Base-by-base conservation (phyloP, 305 asterid genomes). In the Fraxinus sp. region DNA sequence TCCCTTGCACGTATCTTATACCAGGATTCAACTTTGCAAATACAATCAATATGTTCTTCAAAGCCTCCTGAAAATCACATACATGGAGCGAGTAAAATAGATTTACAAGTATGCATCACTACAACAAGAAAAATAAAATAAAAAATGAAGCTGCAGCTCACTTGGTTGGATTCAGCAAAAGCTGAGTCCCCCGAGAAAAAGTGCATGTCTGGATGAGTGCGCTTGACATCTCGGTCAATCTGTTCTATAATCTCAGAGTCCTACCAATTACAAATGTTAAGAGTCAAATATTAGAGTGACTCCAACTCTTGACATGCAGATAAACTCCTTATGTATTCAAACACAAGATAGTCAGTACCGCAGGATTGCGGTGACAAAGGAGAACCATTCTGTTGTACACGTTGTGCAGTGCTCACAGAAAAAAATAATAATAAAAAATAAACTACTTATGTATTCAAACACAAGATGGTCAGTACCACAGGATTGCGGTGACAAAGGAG, bases 1-100 rank as follows among this genome's bases (percentile, higher is more conserved):
- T 95, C 87, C 99, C 99, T 90, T 95, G 99, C 80, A 95, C 99
- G 30, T 95, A 95, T 94, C 97, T 90, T 89, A 95, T 92, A 81
- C 99, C 99, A 52, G 99, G 99, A 88, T 95, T 95, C 88, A 95
- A 86, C 90, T 95, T 95, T 32, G 99, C 98, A 88, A 89, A 95
- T 77, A 94, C 78, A 83, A 90, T 90, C 90, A 94, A 87, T 84
- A 95, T 93, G 86, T 81, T 87, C 87, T 84, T 89, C 86, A 95
- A 86, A 64, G 99, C 90, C 83, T 92, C 98, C 99, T 95, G 92
- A 80, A 86, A 85, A 81, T 46, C 75, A 26, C 28, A 26, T 26
- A 70, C 33, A 39, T 16, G 74, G 16, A 76, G 79, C 35, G 78
- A 73, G 79, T 36, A 78, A 75, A 83, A 76, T 49, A 81, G 70